Evolutionary conservation across 352 stramenopile genomes (phyloP), one percentile per base, ranked within the genome.

Genomic region (Globisporangium perplexum): DNA sequence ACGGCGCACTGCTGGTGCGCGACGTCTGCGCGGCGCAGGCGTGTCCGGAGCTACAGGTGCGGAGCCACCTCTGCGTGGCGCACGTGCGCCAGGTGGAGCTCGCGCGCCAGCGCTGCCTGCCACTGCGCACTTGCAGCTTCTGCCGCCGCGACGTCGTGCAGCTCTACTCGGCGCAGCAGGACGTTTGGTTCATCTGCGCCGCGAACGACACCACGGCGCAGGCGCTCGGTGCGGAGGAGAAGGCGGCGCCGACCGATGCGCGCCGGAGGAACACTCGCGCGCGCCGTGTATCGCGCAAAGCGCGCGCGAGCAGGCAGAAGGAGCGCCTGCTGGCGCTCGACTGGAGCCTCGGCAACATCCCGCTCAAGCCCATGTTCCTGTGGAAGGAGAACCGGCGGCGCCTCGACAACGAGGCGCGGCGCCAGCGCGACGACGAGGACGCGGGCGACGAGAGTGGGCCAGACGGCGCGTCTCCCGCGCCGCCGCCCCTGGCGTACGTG

Each of bases 291-390:
- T 50, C 38, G 36, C 62, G 68, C 10, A 68, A 65, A 33, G 55
- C 50, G 20, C 74, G 69, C n/a, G 48, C 69, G 45, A 63, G 66
- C 33, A 59, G 65, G 17, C 59, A 69, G 38, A 75, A 73, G 26
- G 80, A 90, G 55, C 62, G 75, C 46, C 59, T 70, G 55, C 63
- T 65, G 26, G 80, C 77, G 46, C 50, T 70, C 15, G 80, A 90
- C 53, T 88, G 73, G 69, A 90, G 77, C 57, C 51, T 83, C 18
- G 79, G 79, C 48, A 88, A 88, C 39, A 60, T 86, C 52, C 55
- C 69, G 0, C 22, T 68, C 42, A 62, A 77, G 44, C 69, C 75
- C 42, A 59, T 67, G 59, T 71, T 74, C 47, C 65, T 90, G 18
- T 90, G 80, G 80, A 66, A 63, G 53, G 75, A 87, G 31, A 90